Conservation (phyloP, 2,329 filamentous ascomycete genomes). For the Aspergillus oerlinghausenensis region DNA sequence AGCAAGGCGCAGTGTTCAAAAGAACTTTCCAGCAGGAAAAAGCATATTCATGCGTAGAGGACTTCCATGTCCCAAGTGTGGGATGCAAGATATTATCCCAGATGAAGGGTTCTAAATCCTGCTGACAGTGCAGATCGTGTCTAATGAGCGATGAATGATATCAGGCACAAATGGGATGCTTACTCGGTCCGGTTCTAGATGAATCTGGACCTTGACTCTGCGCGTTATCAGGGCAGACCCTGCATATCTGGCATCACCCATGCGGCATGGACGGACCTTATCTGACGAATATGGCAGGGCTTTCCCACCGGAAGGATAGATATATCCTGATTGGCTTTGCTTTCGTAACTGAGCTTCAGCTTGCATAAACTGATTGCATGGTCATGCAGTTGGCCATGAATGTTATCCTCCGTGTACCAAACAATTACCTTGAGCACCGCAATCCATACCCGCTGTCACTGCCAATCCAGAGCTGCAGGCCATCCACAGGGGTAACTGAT, state of each 20-base stretch:
- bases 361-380: background rate
- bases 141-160: background rate
- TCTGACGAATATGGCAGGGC: background rate
- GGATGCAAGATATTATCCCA: too few relatives aligned
- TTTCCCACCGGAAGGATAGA: background rate
- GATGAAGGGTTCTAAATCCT: background rate
- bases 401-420: background rate
- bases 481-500: background rate
- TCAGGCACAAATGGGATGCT: background rate
- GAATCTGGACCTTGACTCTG: background rate
- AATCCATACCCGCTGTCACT: background rate
- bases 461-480: too few relatives aligned
- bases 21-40: too few relatives aligned
- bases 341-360: background rate
- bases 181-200: background rate
- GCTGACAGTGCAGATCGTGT: too few relatives aligned
- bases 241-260: background rate
- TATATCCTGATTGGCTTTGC: background rate
- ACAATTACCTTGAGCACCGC: background rate
- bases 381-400: background rate
- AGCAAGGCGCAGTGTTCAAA: too few relatives aligned
- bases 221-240: background rate
- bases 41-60: too few relatives aligned
- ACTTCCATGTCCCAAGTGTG: background rate
- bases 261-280: background rate